phyloP scores from a whole-genome alignment of 768 basidiomycete genomes.

The Imleria badia region DNA sequence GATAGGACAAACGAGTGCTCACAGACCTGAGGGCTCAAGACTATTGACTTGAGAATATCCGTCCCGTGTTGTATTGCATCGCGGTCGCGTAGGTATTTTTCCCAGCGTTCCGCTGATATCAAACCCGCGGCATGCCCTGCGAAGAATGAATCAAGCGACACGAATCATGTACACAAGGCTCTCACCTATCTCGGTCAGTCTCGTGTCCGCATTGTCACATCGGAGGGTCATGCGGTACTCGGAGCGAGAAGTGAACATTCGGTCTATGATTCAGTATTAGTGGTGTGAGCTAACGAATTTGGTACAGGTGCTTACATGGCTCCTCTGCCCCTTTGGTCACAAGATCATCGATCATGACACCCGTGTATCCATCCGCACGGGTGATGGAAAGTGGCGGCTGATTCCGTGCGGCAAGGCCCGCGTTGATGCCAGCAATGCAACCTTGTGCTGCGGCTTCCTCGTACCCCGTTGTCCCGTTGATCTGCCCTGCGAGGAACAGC shows the following conservation, averaged over 20 bases:
- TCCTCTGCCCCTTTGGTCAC: constrained; percentile 88
- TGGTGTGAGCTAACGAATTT: neutral
- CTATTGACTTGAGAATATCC: constrained; percentile 33
- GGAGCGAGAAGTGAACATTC: constrained; percentile 91
- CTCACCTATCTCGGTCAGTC: constrained; percentile 75
- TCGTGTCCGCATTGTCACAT: constrained; percentile 85
- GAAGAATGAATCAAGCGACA: neutral
- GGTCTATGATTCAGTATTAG: constrained; percentile 48
- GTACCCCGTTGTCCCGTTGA: constrained; percentile 92
- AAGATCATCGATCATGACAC: constrained; percentile 92
- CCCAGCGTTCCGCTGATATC: constrained; percentile 46
- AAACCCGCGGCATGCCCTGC: constrained; percentile 43
- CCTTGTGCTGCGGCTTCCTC: constrained; percentile 95
- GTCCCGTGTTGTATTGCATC: constrained; percentile 36
- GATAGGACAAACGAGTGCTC: too few species aligned
- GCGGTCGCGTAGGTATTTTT: constrained; percentile 32
- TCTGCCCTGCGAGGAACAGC: constrained; percentile 86
- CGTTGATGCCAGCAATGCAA: constrained; percentile 84
- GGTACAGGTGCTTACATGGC: constrained; percentile 56
- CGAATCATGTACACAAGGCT: neutral
- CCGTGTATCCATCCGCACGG: constrained; percentile 84
- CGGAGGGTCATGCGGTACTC: constrained; percentile 89
- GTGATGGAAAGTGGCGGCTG: constrained; percentile 61
- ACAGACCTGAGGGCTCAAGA: constrained; percentile 44
- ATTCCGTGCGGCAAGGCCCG: constrained; percentile 64